These are phyloP conservation scores for Boletus barrowsii DNA, from an alignment of 768 basidiomycete species.

Conservation along the genomic window DNA sequence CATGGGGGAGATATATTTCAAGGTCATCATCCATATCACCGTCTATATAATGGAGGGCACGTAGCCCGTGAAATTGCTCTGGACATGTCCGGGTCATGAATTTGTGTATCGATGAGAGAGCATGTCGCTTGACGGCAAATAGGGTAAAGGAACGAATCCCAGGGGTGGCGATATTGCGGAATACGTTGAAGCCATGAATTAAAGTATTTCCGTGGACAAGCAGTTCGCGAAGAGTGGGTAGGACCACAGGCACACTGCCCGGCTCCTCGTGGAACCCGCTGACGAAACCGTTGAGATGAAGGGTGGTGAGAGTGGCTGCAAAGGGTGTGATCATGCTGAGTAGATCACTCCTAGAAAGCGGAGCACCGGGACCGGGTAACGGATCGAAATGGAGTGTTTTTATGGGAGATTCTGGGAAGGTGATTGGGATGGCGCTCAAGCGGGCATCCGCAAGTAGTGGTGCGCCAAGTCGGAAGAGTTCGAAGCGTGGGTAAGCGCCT, in stretches of 20 bases:
- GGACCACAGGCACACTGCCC: slow-evolving; percentile 31
- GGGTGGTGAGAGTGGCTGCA: slow-evolving; percentile 26
- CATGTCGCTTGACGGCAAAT: slow-evolving; percentile 25
- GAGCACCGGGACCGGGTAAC: slow-evolving; percentile 26
- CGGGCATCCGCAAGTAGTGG: slow-evolving; percentile 32
- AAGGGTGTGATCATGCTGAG: slow-evolving; percentile 30
- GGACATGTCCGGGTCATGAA: slow-evolving; percentile 35
- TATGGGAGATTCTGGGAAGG: slow-evolving; percentile 26
- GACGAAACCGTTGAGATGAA: slow-evolving; percentile 33
- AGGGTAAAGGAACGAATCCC: slow-evolving; percentile 24
- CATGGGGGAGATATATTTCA: slow-evolving; percentile 32
- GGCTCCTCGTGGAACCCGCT: slow-evolving; percentile 33
- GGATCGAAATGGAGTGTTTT: slow-evolving; percentile 37
- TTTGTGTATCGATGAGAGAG: slow-evolving; percentile 33
- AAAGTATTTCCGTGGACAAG: slow-evolving; percentile 31
- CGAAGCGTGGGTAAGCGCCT: slow-evolving; percentile 26
- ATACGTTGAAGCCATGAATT: slow-evolving; percentile 33
- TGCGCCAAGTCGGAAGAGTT: slow-evolving; percentile 32
- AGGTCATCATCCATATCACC: slow-evolving; percentile 35
- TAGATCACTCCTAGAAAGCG: slow-evolving; percentile 26
- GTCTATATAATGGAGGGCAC: slow-evolving; percentile 32
- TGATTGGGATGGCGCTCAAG: slow-evolving; percentile 32
- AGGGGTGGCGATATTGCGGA: slow-evolving; percentile 35
- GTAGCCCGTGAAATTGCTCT: slow-evolving; percentile 33
- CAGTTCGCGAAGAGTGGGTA: slow-evolving; percentile 29